These are phyloP conservation scores for Lachancea thermotolerans DNA, from an alignment of 805 yeast species.

Conservation along the genomic window DNA sequence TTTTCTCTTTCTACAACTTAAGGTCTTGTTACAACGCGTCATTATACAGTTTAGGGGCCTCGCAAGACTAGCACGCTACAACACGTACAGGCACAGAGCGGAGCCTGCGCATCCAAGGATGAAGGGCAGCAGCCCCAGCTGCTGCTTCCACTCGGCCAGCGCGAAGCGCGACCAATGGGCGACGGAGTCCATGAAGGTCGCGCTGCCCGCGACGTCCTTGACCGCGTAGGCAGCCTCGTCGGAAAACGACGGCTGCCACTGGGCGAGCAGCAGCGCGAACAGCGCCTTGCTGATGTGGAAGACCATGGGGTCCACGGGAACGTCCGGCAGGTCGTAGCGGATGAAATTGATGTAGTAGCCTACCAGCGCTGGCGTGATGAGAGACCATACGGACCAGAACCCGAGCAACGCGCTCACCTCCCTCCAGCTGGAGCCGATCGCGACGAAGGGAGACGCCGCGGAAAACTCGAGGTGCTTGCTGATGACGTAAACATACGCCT, in stretches of 20 bases:
- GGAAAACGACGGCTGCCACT: conserved; percentile 9
- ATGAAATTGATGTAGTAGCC: conserved; percentile 28
- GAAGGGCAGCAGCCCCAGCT: conserved; percentile 21
- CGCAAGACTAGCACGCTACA: conserved; percentile 2
- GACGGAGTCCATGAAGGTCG: conserved; percentile 1
- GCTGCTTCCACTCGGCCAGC: conserved; percentile 10
- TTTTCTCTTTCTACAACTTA: too few relatives aligned
- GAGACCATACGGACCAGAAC: conserved; percentile 16
- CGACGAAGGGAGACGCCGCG: conserved; percentile 3
- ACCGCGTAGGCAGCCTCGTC: conserved; percentile 9
- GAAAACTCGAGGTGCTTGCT: conserved; percentile 8
- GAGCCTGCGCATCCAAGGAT: conserved; percentile 18
- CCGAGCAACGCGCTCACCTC: conserved; percentile 9
- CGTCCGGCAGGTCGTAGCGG: conserved; percentile 22
- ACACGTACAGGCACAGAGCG: conserved; percentile 21
- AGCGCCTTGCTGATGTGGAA: conserved; percentile 22
- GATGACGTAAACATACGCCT: conserved; percentile 16
- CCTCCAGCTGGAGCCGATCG: conserved; percentile 4
- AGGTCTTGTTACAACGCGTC: too few relatives aligned
- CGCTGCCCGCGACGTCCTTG: conserved; percentile 7
- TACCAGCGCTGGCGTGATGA: conserved; percentile 17
- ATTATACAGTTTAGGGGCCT: too few relatives aligned
- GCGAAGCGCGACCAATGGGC: conserved; percentile 11
- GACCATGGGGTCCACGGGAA: conserved; percentile 29
- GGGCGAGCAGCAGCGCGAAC: conserved; percentile 15